Evolutionary conservation across 345 rosid genomes (phyloP).

Genomic region (Salix caprea): DNA sequence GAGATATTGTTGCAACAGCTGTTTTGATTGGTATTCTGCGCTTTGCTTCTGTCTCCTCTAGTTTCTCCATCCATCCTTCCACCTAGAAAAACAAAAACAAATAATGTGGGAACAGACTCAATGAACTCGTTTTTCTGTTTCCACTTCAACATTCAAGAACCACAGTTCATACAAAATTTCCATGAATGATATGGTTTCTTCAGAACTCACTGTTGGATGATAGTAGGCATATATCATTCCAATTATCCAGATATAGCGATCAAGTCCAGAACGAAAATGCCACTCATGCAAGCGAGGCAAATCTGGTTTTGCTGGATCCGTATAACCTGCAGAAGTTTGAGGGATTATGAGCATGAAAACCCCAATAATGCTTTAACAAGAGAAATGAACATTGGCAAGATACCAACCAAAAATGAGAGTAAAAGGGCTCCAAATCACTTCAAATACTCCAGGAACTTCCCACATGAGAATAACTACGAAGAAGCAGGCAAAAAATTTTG

Average conservation of each 20-base stretch:
- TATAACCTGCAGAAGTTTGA: conserved; percentile 61
- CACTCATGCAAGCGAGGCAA: conserved; percentile 80
- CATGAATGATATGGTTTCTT: conserved; percentile 3
- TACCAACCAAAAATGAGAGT: conserved; percentile 77
- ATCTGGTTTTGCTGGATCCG: conserved; percentile 82
- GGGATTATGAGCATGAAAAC: conserved; percentile 3
- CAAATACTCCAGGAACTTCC: conserved; percentile 96
- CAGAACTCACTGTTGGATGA: conserved; percentile 86
- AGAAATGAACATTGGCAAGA: conserved; percentile 11
- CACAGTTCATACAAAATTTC: not conserved
- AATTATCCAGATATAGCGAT: conserved; percentile 96
- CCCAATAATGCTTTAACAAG: conserved; percentile 6
- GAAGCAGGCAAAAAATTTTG: conserved; percentile 71
- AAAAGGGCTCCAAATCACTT: conserved; percentile 89
- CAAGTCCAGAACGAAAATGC: conserved; percentile 99
- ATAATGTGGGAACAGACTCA: conserved; percentile 9
- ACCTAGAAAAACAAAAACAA: conserved; percentile 43
- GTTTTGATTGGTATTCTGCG: conserved; percentile 61
- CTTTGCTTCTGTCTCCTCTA: conserved; percentile 83
- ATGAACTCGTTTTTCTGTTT: not conserved
- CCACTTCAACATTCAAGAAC: conserved; percentile 12
- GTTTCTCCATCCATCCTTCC: conserved; percentile 96
- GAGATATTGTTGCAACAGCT: conserved; percentile 44
- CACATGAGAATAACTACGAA: conserved; percentile 77
- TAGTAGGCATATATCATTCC: conserved; percentile 98